These are phyloP conservation scores for Metschnikowia reukaufii DNA, from an alignment of 805 yeast genomes.

Conservation along the genomic window DNA sequence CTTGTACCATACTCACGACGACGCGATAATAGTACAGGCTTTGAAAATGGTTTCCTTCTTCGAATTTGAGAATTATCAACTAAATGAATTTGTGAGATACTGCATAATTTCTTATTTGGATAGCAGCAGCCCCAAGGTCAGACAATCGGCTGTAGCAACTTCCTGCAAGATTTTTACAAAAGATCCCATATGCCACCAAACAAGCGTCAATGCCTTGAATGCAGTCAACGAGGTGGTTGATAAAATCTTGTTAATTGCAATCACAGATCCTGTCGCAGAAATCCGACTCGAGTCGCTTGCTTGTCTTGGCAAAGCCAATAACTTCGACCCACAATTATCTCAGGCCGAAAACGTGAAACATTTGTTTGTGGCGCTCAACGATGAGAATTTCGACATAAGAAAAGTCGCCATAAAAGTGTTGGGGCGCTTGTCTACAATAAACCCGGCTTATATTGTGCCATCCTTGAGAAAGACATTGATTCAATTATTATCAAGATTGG, in stretches of 20 bases:
- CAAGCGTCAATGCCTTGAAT: slow-evolving; percentile 73
- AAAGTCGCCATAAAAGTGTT: slow-evolving; percentile 74
- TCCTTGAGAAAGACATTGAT: slow-evolving; percentile 82
- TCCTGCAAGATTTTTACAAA: slow-evolving; percentile 72
- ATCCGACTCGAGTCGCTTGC: slow-evolving; percentile 77
- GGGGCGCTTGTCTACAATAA: slow-evolving; percentile 80
- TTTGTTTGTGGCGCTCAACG: slow-evolving; percentile 85
- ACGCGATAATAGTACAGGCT: slow-evolving; percentile 67
- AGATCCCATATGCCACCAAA: slow-evolving; percentile 83
- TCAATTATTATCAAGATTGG: slow-evolving; percentile 81
- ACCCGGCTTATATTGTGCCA: slow-evolving; percentile 96
- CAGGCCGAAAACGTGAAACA: slow-evolving; percentile 89
- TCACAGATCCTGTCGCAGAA: slow-evolving; percentile 86
- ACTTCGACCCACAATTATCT: slow-evolving; percentile 87
- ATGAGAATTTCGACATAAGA: slow-evolving; percentile 82
- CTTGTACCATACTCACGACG: slow-evolving; percentile 36
- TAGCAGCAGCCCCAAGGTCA: slow-evolving; percentile 73
- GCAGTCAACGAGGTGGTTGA: slow-evolving; percentile 86
- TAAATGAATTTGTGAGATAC: slow-evolving; percentile 84
- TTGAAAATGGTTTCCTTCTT: slow-evolving; percentile 74
- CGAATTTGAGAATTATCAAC: slow-evolving; percentile 69
- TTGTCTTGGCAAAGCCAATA: slow-evolving; percentile 58
- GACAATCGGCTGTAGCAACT: slow-evolving; percentile 82
- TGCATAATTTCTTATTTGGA: slow-evolving; percentile 84
- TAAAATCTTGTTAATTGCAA: slow-evolving; percentile 74